Evolutionary conservation across 202 grass and related monocot genomes (phyloP).

Genomic region (Setaria italica): DNA sequence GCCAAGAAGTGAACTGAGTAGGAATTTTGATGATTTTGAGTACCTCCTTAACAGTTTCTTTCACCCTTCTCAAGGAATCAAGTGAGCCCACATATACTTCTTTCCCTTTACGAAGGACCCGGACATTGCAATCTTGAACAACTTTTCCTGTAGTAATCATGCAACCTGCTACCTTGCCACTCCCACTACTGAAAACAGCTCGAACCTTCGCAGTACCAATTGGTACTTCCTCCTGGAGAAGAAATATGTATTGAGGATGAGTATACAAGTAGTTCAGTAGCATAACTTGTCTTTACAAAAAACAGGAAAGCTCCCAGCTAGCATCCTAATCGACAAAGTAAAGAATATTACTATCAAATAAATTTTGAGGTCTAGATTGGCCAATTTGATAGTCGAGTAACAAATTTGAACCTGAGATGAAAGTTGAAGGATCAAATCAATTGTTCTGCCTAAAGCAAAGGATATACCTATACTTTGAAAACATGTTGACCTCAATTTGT

Average conservation of each 20-base stretch:
- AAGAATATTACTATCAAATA: constrained; percentile 10
- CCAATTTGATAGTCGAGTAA: neutral
- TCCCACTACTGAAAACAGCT: constrained; percentile 94
- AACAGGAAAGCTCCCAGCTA: constrained; percentile 32
- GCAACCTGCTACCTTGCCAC: constrained; percentile 91
- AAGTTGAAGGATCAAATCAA: neutral
- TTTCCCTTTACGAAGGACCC: constrained; percentile 79
- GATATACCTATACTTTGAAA: neutral
- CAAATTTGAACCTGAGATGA: neutral
- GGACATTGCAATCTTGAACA: constrained; percentile 75
- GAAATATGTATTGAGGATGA: constrained; percentile 28
- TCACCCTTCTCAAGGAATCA: constrained; percentile 88
- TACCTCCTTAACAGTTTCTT: constrained; percentile 99
- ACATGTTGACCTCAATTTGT: constrained; percentile 3
- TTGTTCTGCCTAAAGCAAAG: neutral
- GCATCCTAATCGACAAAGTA: constrained; percentile 17
- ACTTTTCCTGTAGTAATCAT: constrained; percentile 88
- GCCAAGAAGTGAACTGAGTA: neutral
- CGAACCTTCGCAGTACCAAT: constrained; percentile 85
- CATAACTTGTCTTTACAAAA: constrained; percentile 6
- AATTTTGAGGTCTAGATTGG: neutral
- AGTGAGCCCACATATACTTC: constrained; percentile 71
- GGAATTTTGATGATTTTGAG: constrained; percentile 38
- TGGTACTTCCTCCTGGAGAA: constrained; percentile 81
- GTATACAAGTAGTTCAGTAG: constrained; percentile 15